Percentiles rank a stretch among this genome's conserved stretches.
Conservation (phyloP, 768 basidiomycete species). For the Leccinum variicolor region DNA sequence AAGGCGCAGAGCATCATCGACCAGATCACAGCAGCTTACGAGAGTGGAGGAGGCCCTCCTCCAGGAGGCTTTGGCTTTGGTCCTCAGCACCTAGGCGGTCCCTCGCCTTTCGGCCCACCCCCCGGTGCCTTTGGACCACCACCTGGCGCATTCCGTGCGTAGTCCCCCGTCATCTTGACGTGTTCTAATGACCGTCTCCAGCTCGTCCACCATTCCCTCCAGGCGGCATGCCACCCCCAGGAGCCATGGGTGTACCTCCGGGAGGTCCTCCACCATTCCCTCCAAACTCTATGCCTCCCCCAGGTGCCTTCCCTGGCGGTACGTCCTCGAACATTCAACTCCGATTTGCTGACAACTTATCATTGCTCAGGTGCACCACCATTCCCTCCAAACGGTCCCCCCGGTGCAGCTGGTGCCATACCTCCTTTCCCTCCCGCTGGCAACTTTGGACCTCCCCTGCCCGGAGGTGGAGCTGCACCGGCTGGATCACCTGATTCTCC, state of each 20-base stretch:
- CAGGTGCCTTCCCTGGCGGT: conserved; percentile 49
- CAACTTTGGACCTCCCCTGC: conserved; percentile 34
- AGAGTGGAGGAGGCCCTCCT: conserved; percentile 80
- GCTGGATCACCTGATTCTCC: conserved; percentile 39
- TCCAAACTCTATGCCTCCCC: conserved; percentile 50
- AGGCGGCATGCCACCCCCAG: conserved; percentile 45
- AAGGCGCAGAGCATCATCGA: conserved; percentile 98
- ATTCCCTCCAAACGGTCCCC: conserved; percentile 44
- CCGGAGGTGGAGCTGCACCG: conserved; percentile 42
- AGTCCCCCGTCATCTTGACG: background rate
- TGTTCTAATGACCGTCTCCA: conserved; percentile 24
- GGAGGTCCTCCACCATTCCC: conserved; percentile 73
- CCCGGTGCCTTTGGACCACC: conserved; percentile 40
- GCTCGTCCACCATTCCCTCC: conserved; percentile 73
- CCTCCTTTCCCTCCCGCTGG: conserved; percentile 32
- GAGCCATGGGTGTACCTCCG: conserved; percentile 51
- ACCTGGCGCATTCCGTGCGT: conserved; percentile 26
- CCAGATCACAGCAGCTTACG: conserved; percentile 94
- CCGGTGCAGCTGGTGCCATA: conserved; percentile 30
- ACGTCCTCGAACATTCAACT: conserved; percentile 18
- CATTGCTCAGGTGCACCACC: conserved; percentile 40
- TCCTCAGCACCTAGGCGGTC: conserved; percentile 69
- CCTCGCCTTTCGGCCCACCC: conserved; percentile 51
- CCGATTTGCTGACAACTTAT: background rate
- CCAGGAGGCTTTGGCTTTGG: conserved; percentile 87